phyloP scores from a whole-genome alignment of 257 asterid species.

The Sherardia arvensis region DNA sequence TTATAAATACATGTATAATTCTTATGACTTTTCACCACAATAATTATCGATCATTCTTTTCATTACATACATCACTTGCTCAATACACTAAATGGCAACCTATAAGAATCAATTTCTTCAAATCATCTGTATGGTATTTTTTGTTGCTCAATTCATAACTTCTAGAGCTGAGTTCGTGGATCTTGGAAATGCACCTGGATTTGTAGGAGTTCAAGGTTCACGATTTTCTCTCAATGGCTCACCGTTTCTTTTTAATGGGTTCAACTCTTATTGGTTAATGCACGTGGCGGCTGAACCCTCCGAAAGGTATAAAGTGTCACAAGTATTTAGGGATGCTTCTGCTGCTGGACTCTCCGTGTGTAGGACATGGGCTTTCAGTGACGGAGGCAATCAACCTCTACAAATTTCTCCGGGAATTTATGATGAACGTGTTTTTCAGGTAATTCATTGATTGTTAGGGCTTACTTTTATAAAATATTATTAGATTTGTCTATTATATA shows the following conservation, averaged over 20 bases:
- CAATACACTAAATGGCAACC: not conserved
- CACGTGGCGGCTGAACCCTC: conserved; percentile 40
- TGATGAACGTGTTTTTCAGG: conserved; percentile 70
- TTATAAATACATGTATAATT: not conserved
- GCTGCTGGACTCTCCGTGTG: conserved; percentile 55
- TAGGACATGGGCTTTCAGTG: conserved; percentile 72
- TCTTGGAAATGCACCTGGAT: conserved; percentile 9
- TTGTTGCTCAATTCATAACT: not conserved
- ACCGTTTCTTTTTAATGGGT: conserved; percentile 62
- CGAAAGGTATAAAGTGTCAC: conserved; percentile 43
- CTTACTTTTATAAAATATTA: too few relatives aligned
- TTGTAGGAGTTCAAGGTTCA: conserved; percentile 32
- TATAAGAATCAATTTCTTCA: not conserved
- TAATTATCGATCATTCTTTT: not conserved
- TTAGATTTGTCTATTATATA: not conserved
- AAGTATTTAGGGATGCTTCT: conserved; percentile 47
- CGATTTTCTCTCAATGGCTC: conserved; percentile 47
- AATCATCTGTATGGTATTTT: not conserved
- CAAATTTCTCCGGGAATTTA: conserved; percentile 58
- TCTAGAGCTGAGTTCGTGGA: conserved; percentile 2
- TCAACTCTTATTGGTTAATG: conserved; percentile 82
- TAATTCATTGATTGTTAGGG: not conserved
- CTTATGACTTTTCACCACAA: not conserved
- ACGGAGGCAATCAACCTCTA: conserved; percentile 44
- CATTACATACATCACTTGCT: too few relatives aligned